phyloP scores from a whole-genome alignment of 495 filamentous ascomycete genomes.

The Penicillium coprophilum region DNA sequence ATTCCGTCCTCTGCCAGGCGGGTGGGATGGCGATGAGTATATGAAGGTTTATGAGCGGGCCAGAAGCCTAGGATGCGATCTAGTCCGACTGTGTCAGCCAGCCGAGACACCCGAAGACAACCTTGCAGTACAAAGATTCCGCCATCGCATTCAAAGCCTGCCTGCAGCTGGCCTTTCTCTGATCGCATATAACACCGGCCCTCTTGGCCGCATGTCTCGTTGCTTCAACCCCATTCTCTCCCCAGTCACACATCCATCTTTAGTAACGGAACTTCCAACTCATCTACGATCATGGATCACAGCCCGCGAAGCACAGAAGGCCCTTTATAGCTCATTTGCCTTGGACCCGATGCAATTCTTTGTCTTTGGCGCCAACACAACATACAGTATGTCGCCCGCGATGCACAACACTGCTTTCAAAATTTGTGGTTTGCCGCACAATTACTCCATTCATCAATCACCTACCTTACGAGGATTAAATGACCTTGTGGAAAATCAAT shows the following conservation, averaged over 20 bases:
- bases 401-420: slow-evolving; percentile 76
- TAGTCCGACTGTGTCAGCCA: slow-evolving; percentile 48
- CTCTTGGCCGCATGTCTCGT: slow-evolving; percentile 60
- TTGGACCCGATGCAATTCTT: slow-evolving; percentile 52
- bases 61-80: slow-evolving; percentile 47
- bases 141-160: slow-evolving; percentile 33
- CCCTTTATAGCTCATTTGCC: slow-evolving; percentile 54
- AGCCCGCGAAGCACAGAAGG: slow-evolving; percentile 40
- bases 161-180: slow-evolving; percentile 45
- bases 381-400: slow-evolving; percentile 46
- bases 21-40: slow-evolving; percentile 41
- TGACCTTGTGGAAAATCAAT: slow-evolving; percentile 58
- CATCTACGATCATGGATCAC: slow-evolving; percentile 44
- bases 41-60: slow-evolving; percentile 41
- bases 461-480: slow-evolving; percentile 63
- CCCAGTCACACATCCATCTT: slow-evolving; percentile 51
- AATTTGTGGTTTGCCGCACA: slow-evolving; percentile 68
- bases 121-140: slow-evolving; percentile 41
- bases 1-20: slow-evolving; percentile 44
- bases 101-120: slow-evolving; percentile 44
- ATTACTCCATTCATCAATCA: slow-evolving; percentile 66
- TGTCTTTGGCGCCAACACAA: slow-evolving; percentile 45
- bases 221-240: slow-evolving; percentile 65
- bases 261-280: slow-evolving; percentile 22
- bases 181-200: slow-evolving; percentile 70